Conservation (phyloP, 768 basidiomycete species). For the Naganishia randhawae region DNA sequence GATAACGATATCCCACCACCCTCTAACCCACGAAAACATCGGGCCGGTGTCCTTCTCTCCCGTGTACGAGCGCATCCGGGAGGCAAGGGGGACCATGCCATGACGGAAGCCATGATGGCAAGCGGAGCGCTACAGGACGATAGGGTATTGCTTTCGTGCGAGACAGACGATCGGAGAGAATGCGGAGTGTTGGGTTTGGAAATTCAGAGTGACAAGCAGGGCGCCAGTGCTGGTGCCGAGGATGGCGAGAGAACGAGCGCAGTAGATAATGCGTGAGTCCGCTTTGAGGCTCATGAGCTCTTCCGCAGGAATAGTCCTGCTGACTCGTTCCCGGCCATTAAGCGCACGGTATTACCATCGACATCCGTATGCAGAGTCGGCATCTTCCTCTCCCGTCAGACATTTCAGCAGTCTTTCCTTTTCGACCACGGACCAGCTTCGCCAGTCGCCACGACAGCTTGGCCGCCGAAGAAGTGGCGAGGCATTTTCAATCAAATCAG, state of each 20-base stretch:
- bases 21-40: constrained; percentile 43
- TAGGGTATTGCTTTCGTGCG: too few species aligned
- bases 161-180: constrained; percentile 39
- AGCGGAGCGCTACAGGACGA: too few species aligned
- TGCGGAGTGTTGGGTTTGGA: constrained; percentile 28
- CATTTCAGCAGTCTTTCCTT: constrained; percentile 5
- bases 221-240: constrained; percentile 25
- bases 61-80: constrained; percentile 35
- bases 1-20: constrained; percentile 38
- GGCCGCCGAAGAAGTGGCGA: constrained; percentile 31
- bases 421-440: constrained; percentile 22
- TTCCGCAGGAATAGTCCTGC: too few species aligned
- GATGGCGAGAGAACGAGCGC: constrained; percentile 23
- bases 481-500: constrained; percentile 34
- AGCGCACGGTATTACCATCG: constrained; percentile 49
- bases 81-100: constrained; percentile 25
- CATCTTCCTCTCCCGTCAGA: constrained; percentile 32
- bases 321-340: too few species aligned
- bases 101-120: too few species aligned
- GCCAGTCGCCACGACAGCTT: constrained; percentile 34
- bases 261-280: constrained; percentile 45
- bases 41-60: constrained; percentile 42
- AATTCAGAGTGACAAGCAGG: constrained; percentile 19
- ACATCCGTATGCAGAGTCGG: constrained; percentile 41
- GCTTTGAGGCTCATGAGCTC: neutral